Conservation (phyloP, 192 early-diverging fungal species). For the Backusella luteola region DNA sequence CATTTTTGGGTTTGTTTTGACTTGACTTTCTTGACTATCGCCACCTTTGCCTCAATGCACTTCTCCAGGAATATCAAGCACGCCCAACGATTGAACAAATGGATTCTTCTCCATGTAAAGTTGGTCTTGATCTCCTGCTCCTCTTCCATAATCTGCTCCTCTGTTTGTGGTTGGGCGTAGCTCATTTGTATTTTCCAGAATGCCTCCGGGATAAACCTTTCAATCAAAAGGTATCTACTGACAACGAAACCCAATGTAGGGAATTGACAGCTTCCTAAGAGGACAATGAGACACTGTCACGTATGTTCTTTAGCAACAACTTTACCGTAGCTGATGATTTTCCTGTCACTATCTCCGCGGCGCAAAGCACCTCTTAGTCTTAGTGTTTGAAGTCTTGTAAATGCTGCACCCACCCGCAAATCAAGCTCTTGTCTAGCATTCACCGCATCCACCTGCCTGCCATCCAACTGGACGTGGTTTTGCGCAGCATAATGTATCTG, state of each 20-base stretch:
- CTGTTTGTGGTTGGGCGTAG: not conserved
- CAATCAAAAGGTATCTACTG: conserved; percentile 71
- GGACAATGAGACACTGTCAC: too few species aligned
- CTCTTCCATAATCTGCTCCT: not conserved
- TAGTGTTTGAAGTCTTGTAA: conserved; percentile 91
- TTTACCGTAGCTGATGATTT: conserved; percentile 82
- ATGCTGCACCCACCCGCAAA: conserved; percentile 86
- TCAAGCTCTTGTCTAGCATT: conserved; percentile 86
- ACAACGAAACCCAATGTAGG: conserved; percentile 97
- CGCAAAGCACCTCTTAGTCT: conserved; percentile 55
- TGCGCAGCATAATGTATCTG: conserved; percentile 80
- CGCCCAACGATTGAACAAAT: conserved; percentile 74
- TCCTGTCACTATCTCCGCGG: conserved; percentile 41
- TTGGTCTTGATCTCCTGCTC: conserved; percentile 3
- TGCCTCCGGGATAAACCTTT: conserved; percentile 81
- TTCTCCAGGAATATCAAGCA: conserved; percentile 72
- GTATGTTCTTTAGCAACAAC: too few species aligned
- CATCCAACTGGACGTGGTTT: conserved; percentile 70
- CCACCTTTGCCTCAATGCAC: conserved; percentile 62
- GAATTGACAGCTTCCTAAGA: conserved; percentile 85
- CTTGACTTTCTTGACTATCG: conserved; percentile 56
- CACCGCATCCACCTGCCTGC: conserved; percentile 75
- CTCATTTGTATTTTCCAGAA: conserved; percentile 87
- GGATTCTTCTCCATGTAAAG: conserved; percentile 76
- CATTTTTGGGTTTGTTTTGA: conserved; percentile 78